Conservation (phyloP, 805 yeast genomes). For the Ogataea chonburiensis region DNA sequence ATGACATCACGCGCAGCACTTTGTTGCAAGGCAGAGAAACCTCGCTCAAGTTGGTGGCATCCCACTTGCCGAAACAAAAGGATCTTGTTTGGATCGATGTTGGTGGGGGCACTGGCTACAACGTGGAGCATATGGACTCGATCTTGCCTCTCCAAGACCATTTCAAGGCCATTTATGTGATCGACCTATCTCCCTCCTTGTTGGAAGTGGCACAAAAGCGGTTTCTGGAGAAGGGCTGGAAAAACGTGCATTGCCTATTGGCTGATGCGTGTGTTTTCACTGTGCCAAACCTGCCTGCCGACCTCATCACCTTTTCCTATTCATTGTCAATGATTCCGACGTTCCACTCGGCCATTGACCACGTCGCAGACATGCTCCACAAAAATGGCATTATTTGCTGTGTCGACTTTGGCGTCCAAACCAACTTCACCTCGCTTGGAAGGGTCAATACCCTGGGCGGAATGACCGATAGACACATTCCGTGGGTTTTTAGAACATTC, state of each 20-base stretch:
- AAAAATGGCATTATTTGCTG: constrained; percentile 63
- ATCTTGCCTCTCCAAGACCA: constrained; percentile 44
- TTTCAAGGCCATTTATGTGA: constrained; percentile 67
- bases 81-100: constrained; percentile 72
- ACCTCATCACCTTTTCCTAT: constrained; percentile 74
- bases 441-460: constrained; percentile 78
- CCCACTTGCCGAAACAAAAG: constrained; percentile 47
- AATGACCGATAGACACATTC: constrained; percentile 62
- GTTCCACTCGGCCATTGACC: constrained; percentile 75
- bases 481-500: constrained; percentile 76
- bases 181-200: constrained; percentile 75
- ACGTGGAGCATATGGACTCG: constrained; percentile 71
- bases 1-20: constrained; percentile 67
- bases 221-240: constrained; percentile 47
- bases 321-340: constrained; percentile 85
- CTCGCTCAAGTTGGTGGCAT: constrained; percentile 56
- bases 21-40: constrained; percentile 70
- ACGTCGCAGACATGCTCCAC: constrained; percentile 51
- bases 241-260: constrained; percentile 63
- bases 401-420: constrained; percentile 80
- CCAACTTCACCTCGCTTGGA: constrained; percentile 60
- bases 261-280: constrained; percentile 75
- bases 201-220: constrained; percentile 69
- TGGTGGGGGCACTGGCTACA: constrained; percentile 87
- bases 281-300: constrained; percentile 53